These are phyloP conservation scores for Lycium barbarum DNA, from an alignment of 257 asterid genomes.

Conservation along the genomic window DNA sequence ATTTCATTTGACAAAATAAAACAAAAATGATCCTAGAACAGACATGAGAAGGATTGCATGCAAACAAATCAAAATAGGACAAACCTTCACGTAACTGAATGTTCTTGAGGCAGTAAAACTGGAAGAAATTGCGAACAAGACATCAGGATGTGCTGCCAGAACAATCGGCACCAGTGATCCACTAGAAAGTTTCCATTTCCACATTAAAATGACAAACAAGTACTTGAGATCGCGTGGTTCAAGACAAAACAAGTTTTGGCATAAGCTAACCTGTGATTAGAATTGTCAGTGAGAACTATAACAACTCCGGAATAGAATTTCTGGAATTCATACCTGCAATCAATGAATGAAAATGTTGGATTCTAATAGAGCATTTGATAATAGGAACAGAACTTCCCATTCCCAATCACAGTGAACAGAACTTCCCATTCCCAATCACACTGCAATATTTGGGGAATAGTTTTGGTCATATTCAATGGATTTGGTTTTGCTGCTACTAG, in stretches of 20 bases:
- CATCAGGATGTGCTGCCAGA: conserved; percentile 59
- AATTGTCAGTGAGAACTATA: conserved; percentile 72
- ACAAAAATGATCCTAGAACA: neutral
- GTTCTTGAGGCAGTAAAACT: conserved; percentile 72
- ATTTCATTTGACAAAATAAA: neutral
- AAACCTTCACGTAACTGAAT: conserved; percentile 78
- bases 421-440: neutral
- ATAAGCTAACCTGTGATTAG: conserved; percentile 32
- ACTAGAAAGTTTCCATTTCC: conserved; percentile 54
- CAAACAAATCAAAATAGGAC: conserved; percentile 3
- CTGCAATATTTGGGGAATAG: neutral
- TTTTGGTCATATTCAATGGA: neutral
- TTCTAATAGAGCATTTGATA: neutral
- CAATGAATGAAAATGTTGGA: neutral
- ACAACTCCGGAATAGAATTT: conserved; percentile 80
- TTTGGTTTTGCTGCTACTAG: neutral
- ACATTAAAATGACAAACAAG: conserved; percentile 32
- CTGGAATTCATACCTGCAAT: conserved; percentile 74
- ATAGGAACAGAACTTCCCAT: neutral
- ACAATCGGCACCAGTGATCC: conserved; percentile 83
- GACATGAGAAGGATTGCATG: neutral
- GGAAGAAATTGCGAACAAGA: conserved; percentile 80
- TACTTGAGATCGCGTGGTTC: neutral
- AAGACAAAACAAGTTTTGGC: conserved; percentile 20
- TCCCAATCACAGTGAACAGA: neutral